Conservation (phyloP, 164 flowering plant species). For the Vitis riparia region DNA sequence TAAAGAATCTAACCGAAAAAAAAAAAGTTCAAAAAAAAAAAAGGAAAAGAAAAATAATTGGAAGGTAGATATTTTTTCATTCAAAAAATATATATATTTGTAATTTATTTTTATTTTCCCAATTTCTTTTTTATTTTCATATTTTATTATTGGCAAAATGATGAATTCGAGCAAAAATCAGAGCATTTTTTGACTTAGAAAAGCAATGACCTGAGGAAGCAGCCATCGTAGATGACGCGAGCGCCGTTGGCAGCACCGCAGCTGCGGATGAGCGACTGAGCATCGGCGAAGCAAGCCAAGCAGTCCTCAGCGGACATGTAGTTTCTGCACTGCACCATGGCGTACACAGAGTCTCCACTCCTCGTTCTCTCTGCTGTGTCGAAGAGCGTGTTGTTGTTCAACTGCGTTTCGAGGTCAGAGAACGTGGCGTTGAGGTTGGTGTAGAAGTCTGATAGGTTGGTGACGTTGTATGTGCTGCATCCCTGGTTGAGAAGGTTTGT, state of each 20-base stretch:
- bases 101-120: too few relatives aligned
- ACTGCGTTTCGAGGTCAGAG: slow-evolving; percentile 13
- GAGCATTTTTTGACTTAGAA: too few relatives aligned
- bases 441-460: slow-evolving; percentile 14
- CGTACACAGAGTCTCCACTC: slow-evolving; percentile 35
- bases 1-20: too few relatives aligned
- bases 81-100: too few relatives aligned
- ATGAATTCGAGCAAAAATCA: too few relatives aligned
- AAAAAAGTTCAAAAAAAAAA: too few relatives aligned
- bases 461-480: slow-evolving; percentile 33
- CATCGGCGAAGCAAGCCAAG: slow-evolving; percentile 32
- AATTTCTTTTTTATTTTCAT: too few relatives aligned
- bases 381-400: slow-evolving; percentile 17
- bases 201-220: slow-evolving; percentile 44
- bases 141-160: too few relatives aligned
- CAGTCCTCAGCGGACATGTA: slow-evolving; percentile 45
- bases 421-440: slow-evolving; percentile 26
- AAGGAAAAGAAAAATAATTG: too few relatives aligned
- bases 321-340: slow-evolving; percentile 44
- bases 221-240: slow-evolving; percentile 48
- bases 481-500: slow-evolving; percentile 22
- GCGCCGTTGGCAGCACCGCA: slow-evolving; percentile 45
- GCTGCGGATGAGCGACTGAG: slow-evolving; percentile 29
- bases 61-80: too few relatives aligned
- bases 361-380: slow-evolving; percentile 33